These are phyloP conservation scores for Ophiostoma fasciatum DNA, from an alignment of 2,329 filamentous ascomycete genomes.

Conservation along the genomic window DNA sequence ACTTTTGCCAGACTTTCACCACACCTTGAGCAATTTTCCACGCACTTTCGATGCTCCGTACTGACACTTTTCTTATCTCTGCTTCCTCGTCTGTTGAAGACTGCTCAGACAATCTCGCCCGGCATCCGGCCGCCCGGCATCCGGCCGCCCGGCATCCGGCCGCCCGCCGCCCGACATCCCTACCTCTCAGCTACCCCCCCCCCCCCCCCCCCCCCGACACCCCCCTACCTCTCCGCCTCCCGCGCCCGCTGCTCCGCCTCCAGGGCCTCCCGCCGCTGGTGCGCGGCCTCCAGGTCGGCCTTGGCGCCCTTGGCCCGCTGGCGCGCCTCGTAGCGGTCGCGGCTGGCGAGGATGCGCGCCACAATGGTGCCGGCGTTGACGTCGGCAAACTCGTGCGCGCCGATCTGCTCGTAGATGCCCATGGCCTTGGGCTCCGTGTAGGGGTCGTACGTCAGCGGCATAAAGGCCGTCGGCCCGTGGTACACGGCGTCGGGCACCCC, in stretches of 20 bases:
- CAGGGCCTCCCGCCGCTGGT: slow-evolving; percentile 44
- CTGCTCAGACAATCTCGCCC: no score
- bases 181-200: no score
- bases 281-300: slow-evolving; percentile 55
- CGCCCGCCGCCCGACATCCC: no score
- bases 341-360: slow-evolving; percentile 71
- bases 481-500: slow-evolving; percentile 70
- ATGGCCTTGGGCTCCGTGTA: slow-evolving; percentile 69
- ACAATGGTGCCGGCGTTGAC: slow-evolving; percentile 93
- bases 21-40: no score
- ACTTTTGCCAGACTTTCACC: no score
- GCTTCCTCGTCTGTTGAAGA: slow-evolving; percentile 6
- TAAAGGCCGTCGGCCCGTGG: slow-evolving; percentile 90
- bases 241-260: slow-evolving; percentile 41
- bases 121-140: no score
- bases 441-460: slow-evolving; percentile 64
- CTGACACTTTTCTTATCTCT: not conserved
- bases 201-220: no score
- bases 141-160: no score
- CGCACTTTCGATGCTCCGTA: no score
- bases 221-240: slow-evolving; percentile 22
- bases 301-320: slow-evolving; percentile 87
- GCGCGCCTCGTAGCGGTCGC: slow-evolving; percentile 78
- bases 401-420: slow-evolving; percentile 71
- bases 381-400: slow-evolving; percentile 61